phyloP scores from a whole-genome alignment of 176 grass and related monocot species.

The Ensete ventricosum region DNA sequence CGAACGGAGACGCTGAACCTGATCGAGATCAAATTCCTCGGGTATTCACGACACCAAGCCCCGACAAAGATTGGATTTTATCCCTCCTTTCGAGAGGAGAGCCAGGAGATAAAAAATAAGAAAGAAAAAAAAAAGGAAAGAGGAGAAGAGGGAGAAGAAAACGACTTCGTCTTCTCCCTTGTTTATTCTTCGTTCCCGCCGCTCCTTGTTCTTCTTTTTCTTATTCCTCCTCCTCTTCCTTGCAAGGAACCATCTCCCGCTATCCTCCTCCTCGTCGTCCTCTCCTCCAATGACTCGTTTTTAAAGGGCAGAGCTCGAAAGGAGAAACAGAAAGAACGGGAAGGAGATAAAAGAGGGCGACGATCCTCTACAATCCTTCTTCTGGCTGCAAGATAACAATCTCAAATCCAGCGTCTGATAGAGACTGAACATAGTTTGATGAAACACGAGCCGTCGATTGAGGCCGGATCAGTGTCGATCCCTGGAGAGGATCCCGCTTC shows the following conservation, averaged over 20 bases:
- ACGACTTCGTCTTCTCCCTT: background rate
- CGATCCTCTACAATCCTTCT: too few species aligned
- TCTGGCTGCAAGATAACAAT: too few species aligned
- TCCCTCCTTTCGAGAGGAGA: background rate
- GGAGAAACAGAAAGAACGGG: too few species aligned
- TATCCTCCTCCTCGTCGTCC: slow-evolving; percentile 25
- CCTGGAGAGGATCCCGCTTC: too few species aligned
- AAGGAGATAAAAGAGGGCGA: too few species aligned
- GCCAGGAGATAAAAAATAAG: background rate
- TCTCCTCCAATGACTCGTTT: background rate
- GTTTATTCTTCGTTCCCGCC: background rate
- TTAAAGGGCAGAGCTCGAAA: too few species aligned
- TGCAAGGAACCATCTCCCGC: background rate
- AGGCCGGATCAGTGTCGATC: too few species aligned
- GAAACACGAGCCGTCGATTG: too few species aligned
- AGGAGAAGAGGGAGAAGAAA: background rate
- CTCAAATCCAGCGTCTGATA: too few species aligned
- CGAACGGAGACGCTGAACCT: background rate
- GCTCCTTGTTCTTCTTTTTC: background rate
- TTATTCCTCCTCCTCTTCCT: slow-evolving; percentile 2
- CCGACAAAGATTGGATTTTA: background rate
- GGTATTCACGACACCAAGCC: background rate
- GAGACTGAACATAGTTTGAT: too few species aligned
- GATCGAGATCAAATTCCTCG: background rate
- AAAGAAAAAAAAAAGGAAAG: too few species aligned